Evolutionary conservation across 2,329 filamentous ascomycete genomes (phyloP), one percentile per base, ranked within the genome.

Genomic region (Epichloe coenophiala): DNA sequence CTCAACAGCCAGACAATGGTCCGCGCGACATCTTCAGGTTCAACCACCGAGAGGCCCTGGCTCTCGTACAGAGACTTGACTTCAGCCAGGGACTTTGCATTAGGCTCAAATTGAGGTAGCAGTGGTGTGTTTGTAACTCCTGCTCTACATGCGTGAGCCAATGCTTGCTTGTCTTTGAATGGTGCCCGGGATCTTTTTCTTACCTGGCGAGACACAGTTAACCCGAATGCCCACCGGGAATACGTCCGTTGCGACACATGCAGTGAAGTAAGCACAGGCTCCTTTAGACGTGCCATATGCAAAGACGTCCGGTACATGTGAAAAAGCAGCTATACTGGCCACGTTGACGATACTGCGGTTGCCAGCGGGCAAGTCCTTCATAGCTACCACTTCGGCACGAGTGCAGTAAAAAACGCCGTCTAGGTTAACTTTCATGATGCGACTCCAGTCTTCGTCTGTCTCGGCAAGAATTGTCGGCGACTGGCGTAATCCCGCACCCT

Each of bases 261-360:
- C 31, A 5, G 47, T 49, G 8, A 49, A 35, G 19, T 49, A 44
- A n/a, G 31, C 47, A 27, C 47, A 49, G 4, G 47, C 47, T 6
- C 27, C 36, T 27, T 49, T 49, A 23, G 40, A 49, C 12, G 47
- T 49, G 47, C 40, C 27, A 19, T 49, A 49, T 3, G 47, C 47
- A 35, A 44, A 49, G 11, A 49, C 47, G 31, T 49, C 47, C 19
- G 47, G 47, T n/a, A 49, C 39, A 15, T 49, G 47, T 5, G 40
- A 49, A 5, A 49, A 49, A 23, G 47, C 33, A 4, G 47, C 31
- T 13, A 49, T 44, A 31, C 47, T 49, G 33, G 47, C 47, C 19
- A 49, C 39, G 12, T 49, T 49, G 40, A 49, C 47, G 40, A 49
- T 49, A 40, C 47, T 49, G 40, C 47, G 47, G 5, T 37, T 35